Conservation (phyloP, 1,284 basidiomycete species). For the Ustilago hordei region DNA sequence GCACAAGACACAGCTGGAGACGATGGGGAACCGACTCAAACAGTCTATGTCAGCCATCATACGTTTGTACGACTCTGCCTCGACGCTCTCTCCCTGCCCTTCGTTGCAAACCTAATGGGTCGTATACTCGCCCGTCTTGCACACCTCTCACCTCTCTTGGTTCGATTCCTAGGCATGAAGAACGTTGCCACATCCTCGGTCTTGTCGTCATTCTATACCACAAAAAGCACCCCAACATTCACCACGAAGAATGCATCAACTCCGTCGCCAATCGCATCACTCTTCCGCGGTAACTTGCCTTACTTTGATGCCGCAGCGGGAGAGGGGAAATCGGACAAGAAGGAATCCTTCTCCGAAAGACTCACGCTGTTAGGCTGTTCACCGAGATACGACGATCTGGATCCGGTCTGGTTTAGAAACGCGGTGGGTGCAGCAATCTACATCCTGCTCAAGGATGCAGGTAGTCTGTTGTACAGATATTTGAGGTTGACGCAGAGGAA, state of each 20-base stretch:
- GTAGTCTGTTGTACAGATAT: constrained; percentile 53
- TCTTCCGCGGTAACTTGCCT: constrained; percentile 35
- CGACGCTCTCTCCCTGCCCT: constrained; percentile 58
- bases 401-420: constrained; percentile 65
- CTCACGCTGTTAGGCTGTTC: constrained; percentile 21
- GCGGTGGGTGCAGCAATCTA: constrained; percentile 59
- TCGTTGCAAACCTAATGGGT: constrained; percentile 59
- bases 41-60: constrained; percentile 55
- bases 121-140: constrained; percentile 41
- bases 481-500: constrained; percentile 49
- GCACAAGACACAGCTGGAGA: constrained; percentile 11
- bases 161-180: constrained; percentile 47
- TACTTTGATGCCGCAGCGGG: constrained; percentile 10
- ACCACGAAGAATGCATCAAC: background rate
- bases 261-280: constrained; percentile 32
- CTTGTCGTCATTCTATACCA: constrained; percentile 36
- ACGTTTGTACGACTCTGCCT: constrained; percentile 55
- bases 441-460: constrained; percentile 58
- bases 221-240: constrained; percentile 20
- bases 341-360: constrained; percentile 14
- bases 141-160: constrained; percentile 27
- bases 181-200: constrained; percentile 14
- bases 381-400: constrained; percentile 54
- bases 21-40: constrained; percentile 21
- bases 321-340: background rate